A percentile compares a stretch with the other conserved stretches of the same genome.
These are phyloP conservation scores for Rhizophora mangle DNA, from an alignment of 345 rosid species.

Conservation along the genomic window DNA sequence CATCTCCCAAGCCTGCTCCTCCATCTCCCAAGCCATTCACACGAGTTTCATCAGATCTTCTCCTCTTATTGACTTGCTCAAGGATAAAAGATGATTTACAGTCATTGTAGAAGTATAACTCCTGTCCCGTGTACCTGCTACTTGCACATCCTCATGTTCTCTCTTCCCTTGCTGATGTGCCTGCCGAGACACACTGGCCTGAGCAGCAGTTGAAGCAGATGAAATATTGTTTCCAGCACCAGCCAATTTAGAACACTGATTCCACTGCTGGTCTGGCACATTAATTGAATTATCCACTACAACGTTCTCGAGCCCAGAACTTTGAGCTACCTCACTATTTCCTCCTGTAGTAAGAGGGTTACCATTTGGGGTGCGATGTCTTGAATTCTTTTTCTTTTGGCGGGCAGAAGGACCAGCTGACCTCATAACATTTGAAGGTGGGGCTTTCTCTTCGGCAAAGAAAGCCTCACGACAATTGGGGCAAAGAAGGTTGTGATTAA, in stretches of 20 bases:
- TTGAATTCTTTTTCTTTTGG: conserved; percentile 48
- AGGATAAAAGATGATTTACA: conserved; percentile 22
- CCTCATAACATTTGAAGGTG: conserved; percentile 54
- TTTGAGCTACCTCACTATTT: conserved; percentile 17
- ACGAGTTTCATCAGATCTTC: conserved; percentile 35
- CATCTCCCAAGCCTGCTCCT: conserved; percentile 23
- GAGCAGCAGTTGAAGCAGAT: conserved; percentile 29
- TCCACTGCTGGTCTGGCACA: conserved; percentile 31
- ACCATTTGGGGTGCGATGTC: conserved; percentile 26
- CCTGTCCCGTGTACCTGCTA: conserved; percentile 24
- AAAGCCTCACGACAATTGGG: conserved; percentile 69
- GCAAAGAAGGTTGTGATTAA: conserved; percentile 75
- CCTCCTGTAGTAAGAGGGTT: conserved; percentile 24
- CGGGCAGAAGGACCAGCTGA: conserved; percentile 35
- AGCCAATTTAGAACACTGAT: conserved; percentile 33
- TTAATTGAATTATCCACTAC: conserved; percentile 22
- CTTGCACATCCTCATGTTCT: conserved; percentile 39
- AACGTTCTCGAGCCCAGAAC: conserved; percentile 3
- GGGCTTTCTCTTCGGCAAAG: conserved; percentile 61
- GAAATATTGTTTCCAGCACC: conserved; percentile 28
- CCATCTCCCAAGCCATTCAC: conserved; percentile 29
- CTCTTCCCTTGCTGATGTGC: conserved; percentile 39
- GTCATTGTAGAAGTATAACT: conserved; percentile 23
- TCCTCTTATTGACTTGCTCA: conserved; percentile 45
- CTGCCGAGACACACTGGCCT: conserved; percentile 39